Base-by-base conservation (phyloP, 495 filamentous ascomycete genomes). In the Aspergillus cristatus region DNA sequence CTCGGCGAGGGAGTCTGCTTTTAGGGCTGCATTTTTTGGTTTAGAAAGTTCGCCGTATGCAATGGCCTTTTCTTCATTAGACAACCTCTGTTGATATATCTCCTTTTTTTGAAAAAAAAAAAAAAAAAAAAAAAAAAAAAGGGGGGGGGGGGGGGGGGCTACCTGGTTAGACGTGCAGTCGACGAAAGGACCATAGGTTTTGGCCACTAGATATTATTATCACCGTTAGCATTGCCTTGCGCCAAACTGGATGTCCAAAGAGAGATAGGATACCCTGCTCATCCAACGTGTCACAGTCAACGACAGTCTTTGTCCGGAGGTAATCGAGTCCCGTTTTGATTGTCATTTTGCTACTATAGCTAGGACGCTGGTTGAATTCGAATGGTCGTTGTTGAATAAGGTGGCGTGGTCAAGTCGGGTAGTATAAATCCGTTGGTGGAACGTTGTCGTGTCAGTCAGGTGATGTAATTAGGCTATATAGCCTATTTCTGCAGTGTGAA, bases 141-240 rank as follows among this genome's bases (percentile, higher is more conserved):
- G 4, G 20, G 4, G 20, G 8, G 20, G 8, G 20, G 4, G 20
- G 4, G 4, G 20, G 4, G 20, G 20, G 26, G 17, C 22, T 52
- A 76, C 75, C 56, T 80, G 77, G 40, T 81, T 81, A 2, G 77
- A 80, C n/a, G 78, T 82, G 46, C 73, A 80, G 42, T 82, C 76
- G 14, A 67, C 61, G 44, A 81, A 82, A 0, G 74, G 75, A 10
- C 76, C 78, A 0, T 77, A 50, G 12, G 63, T 50, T 44, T 58
- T 64, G n/a, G 73, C 68, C 5, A 79, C 76, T 76, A 30, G 10
- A 30, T n/a, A 32, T 24, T 8, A 24, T 24, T 24, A 24, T 4
- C 20, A 24, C 8, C 20, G 8, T 24, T 8, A 24, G n/a, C 20
- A 24, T 8, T 24, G 20, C 20, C 20, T 24, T 4, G 20, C n/a